phyloP scores from a whole-genome alignment of 1,139 yeast genomes.

The Blastobotrys ciferrii region DNA sequence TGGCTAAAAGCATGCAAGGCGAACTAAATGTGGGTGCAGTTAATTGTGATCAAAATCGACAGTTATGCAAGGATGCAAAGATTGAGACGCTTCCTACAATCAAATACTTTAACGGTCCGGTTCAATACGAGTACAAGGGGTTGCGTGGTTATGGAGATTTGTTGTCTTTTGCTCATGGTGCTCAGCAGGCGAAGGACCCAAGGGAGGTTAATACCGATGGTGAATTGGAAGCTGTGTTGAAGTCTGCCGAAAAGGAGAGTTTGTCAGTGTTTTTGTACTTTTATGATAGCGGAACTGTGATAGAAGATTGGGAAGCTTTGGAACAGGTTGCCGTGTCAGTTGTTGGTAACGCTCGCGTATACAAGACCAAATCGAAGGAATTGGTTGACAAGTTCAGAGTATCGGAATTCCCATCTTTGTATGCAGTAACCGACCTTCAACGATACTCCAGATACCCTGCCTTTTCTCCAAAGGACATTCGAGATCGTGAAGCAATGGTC shows the following conservation, averaged over 20 bases:
- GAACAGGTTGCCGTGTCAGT: slow-evolving; percentile 35
- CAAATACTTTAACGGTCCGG: slow-evolving; percentile 34
- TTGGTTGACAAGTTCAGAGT: slow-evolving; percentile 34
- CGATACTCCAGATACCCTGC: slow-evolving; percentile 31
- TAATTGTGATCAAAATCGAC: slow-evolving; percentile 38
- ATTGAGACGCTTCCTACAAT: slow-evolving; percentile 35
- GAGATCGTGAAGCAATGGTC: slow-evolving; percentile 32
- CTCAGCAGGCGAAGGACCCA: slow-evolving; percentile 31
- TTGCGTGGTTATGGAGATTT: slow-evolving; percentile 37
- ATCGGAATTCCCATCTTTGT: slow-evolving; percentile 35
- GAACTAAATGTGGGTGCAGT: slow-evolving; percentile 42
- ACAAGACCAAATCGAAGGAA: slow-evolving; percentile 33
- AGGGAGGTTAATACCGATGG: slow-evolving; percentile 28
- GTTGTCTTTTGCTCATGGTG: slow-evolving; percentile 34
- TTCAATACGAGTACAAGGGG: slow-evolving; percentile 36
- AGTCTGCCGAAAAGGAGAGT: slow-evolving; percentile 13
- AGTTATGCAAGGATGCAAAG: slow-evolving; percentile 37
- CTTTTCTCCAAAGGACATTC: slow-evolving; percentile 35
- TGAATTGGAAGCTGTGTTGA: slow-evolving; percentile 27
- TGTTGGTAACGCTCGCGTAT: slow-evolving; percentile 37
- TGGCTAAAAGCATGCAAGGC: slow-evolving; percentile 36
- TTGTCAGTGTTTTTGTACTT: slow-evolving; percentile 37
- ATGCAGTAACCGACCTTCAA: slow-evolving; percentile 30
- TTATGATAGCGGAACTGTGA: slow-evolving; percentile 39
- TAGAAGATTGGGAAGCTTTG: slow-evolving; percentile 43